These are phyloP conservation scores for Aquilaria sinensis DNA, from an alignment of 345 rosid genomes.

Conservation along the genomic window DNA sequence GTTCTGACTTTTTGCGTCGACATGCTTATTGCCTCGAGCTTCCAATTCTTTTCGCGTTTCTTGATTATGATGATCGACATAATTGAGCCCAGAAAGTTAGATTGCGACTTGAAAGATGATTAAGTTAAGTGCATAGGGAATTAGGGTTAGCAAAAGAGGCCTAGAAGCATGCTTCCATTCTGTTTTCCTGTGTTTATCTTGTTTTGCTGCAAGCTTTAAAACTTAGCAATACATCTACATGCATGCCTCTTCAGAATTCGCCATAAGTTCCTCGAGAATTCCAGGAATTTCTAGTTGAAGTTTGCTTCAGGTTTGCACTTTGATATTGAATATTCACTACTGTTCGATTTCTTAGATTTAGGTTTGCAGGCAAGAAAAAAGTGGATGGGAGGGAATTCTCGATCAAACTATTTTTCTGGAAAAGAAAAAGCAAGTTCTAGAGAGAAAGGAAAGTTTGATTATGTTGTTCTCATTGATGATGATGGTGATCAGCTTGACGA, in stretches of 20 bases:
- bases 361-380: slow-evolving; percentile 33
- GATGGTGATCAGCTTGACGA: slow-evolving; percentile 42
- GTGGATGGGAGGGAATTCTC: slow-evolving; percentile 33
- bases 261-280: background rate
- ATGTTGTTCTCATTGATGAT: slow-evolving; percentile 61
- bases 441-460: slow-evolving; percentile 28
- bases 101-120: no score
- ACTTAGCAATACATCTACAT: no score
- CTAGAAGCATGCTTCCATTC: no score
- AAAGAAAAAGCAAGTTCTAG: slow-evolving; percentile 31
- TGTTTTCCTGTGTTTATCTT: no score
- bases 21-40: no score
- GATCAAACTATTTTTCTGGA: slow-evolving; percentile 30
- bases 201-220: no score
- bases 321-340: background rate
- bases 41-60: no score
- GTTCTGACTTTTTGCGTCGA: no score
- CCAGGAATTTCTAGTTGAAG: background rate
- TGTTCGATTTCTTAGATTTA: background rate
- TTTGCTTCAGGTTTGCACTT: background rate
- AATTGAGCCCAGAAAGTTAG: no score
- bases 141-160: no score
- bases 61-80: no score
- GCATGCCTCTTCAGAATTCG: background rate
- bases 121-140: no score